Base-by-base conservation (phyloP, 1,139 yeast species). In the Pichia sp. region DNA sequence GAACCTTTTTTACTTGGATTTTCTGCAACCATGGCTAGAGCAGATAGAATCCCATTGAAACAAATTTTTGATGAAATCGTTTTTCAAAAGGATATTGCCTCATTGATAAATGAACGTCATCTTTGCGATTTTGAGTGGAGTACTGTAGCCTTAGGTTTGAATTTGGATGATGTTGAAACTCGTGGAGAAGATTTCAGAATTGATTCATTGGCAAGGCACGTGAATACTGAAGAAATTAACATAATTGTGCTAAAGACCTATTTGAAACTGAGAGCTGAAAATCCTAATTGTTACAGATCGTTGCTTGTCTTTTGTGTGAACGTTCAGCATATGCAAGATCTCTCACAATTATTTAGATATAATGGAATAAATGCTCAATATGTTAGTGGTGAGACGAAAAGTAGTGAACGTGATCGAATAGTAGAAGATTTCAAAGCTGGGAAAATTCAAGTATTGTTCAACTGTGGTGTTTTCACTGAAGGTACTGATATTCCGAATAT, bases 401-500 rank as follows among this genome's bases (percentile, higher is more conserved):
- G 65, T 19, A 55, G 56, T 18, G 79, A 74, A 35, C 66, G 97
- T 32, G 69, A 64, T 11, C 55, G 60, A 1, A 67, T 79, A 0
- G 61, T 88, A 1, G 62, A 66, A 3, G 80, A 74, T 35, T 89
- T 89, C 56, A 72, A 69, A 46, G 52, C 61, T 1, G 89, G 94
- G 0, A 55, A 68, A 15, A 68, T 84, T 22, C 77, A 82, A 4
- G 94, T 91, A 0, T 62, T 89, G 23, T 74, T 93, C 60, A 91
- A 91, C 55, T 94, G 95, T 55, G 86, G 83, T 20, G 86, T 89
- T 3, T 82, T 89, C 52, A 89, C 96, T 0, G 98, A 91, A 60
- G 98, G 98, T 0, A 86, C 97, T 0, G 97, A 89, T 61, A 80
- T 89, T 19, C 97, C 97, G 2, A 80, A 81, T 49, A 83, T 89